Evolutionary conservation across 2,329 filamentous ascomycete genomes (phyloP).

Genomic region (Didymosphaeria variabile): DNA sequence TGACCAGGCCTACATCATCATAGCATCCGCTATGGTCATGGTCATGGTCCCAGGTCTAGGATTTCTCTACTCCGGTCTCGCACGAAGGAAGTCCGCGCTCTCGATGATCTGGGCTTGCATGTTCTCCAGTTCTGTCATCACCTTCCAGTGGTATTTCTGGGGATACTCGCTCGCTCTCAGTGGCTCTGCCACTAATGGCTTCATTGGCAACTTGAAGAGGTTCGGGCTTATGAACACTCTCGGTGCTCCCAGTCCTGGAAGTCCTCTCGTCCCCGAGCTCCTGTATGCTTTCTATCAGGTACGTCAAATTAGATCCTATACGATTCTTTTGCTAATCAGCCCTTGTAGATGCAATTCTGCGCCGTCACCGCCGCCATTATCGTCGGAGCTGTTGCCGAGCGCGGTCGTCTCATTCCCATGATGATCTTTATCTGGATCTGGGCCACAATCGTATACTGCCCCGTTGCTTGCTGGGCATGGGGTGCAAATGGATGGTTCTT

Average conservation of each 20-base stretch:
- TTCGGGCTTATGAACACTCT: slow-evolving; percentile 89
- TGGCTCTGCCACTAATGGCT: slow-evolving; percentile 80
- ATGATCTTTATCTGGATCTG: slow-evolving; percentile 97
- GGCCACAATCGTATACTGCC: slow-evolving; percentile 98
- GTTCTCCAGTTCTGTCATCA: slow-evolving; percentile 88
- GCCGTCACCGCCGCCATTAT: slow-evolving; percentile 91
- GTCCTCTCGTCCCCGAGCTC: slow-evolving; percentile 85
- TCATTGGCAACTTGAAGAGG: slow-evolving; percentile 88
- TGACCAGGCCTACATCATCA: slow-evolving; percentile 92
- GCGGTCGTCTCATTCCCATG: slow-evolving; percentile 88
- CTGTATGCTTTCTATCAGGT: slow-evolving; percentile 95
- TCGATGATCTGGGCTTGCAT: slow-evolving; percentile 98
- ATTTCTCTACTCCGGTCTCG: slow-evolving; percentile 96
- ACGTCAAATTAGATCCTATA: slow-evolving; percentile 32
- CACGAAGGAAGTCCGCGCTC: slow-evolving; percentile 95
- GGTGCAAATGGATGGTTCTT: slow-evolving; percentile 93
- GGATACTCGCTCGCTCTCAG: slow-evolving; percentile 96
- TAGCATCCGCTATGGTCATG: slow-evolving; percentile 90
- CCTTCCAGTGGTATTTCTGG: slow-evolving; percentile 99
- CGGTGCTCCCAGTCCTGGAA: slow-evolving; percentile 85
- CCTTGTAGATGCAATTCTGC: slow-evolving; percentile 89
- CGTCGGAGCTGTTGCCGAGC: slow-evolving; percentile 90
- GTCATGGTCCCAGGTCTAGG: slow-evolving; percentile 97
- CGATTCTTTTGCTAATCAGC: slow-evolving; percentile 21
- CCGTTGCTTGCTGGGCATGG: slow-evolving; percentile 96